Evolutionary conservation across 305 asterid species (phyloP), one percentile per base, ranked within the genome.

Genomic region (Fraxinus greggii): DNA sequence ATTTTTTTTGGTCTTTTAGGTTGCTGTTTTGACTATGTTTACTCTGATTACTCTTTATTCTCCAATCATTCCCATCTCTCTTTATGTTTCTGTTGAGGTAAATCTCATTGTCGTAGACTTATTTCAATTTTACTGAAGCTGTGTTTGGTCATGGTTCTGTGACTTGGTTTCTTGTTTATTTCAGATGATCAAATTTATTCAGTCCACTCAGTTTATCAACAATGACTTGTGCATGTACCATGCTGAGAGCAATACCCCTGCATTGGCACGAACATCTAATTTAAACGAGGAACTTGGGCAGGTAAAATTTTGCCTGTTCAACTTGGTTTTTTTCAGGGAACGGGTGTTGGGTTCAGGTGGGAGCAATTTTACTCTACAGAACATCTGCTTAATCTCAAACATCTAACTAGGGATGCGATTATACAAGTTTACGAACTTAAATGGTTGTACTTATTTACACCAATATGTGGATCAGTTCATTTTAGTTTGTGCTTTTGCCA

Each of bases 231-330:
- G 86, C 90, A 95, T 97, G 99, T 97, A 92, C 92, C 99, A 97
- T 78, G 89, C 88, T 83, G 99, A 97, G 88, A 93, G 97, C 94
- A 93, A 95, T 83, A 97, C 98, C 82, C 97, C 98, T 54, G 98
- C 99, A 69, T 90, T 61, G 86, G 98, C 99, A 65, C 97, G 99
- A 79, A 97, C 99, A 76, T 97, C 99, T 63, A 97, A 97, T 91
- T 92, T 97, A 87, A 97, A 97, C 65, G 99, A 97, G 89, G 99
- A 97, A 90, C 99, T 97, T 87, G 99, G 99, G 76, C 99, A 97
- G 98, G 99, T 97, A 87, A 82, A 63, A 19, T 31, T 77, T 75
- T 83, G 21, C 69, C 75, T 77, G 78, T 74, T 85, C 76, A 54
- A 67, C 61, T 78, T 48, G 33, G 12, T 29, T 61, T 75, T 17